Percentiles rank a stretch among this genome's conserved stretches.
Conservation (phyloP, 2,329 filamentous ascomycete genomes). For the Reticulascus tulasneorum region DNA sequence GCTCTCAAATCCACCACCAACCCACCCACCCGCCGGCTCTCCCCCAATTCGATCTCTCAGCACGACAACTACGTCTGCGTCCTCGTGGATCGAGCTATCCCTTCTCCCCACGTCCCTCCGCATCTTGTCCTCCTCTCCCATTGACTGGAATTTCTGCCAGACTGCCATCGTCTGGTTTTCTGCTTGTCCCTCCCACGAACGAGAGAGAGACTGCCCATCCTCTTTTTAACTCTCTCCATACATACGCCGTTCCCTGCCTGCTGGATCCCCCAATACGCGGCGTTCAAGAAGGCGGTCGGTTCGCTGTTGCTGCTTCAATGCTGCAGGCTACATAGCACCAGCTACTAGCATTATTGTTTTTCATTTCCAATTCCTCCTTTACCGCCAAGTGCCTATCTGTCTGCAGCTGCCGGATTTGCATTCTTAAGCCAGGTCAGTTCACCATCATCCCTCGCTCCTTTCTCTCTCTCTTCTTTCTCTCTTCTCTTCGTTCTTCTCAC, state of each 20-base stretch:
- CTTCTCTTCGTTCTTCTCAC: slow-evolving; percentile 16
- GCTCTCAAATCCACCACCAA: slow-evolving; percentile 1
- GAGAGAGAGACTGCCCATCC: background rate
- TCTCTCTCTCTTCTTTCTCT: slow-evolving; percentile 16
- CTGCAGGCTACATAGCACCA: slow-evolving; percentile 17
- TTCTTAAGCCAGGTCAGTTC: slow-evolving; percentile 18
- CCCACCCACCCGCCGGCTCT: background rate
- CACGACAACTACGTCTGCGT: slow-evolving; percentile 7
- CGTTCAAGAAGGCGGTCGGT: no score
- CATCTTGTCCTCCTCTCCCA: slow-evolving; percentile 5
- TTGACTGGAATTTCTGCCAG: slow-evolving; percentile 10
- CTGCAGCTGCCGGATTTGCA: slow-evolving; percentile 2
- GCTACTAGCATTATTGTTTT: slow-evolving; percentile 11
- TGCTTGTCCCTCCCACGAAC: background rate
- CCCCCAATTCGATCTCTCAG: slow-evolving; percentile 12
- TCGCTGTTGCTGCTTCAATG: slow-evolving; percentile 14
- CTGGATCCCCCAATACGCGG: no score
- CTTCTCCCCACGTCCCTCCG: slow-evolving; percentile 12
- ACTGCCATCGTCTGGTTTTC: slow-evolving; percentile 1
- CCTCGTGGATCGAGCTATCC: slow-evolving; percentile 12
- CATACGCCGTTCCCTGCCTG: slow-evolving; percentile 3
- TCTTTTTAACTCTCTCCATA: background rate
- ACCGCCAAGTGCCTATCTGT: slow-evolving; percentile 4
- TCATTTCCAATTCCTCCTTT: slow-evolving; percentile 9
- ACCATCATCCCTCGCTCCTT: slow-evolving; percentile 6